A percentile compares a stretch with the other conserved stretches of the same genome.
phyloP scores from a whole-genome alignment of 768 basidiomycete species.

The Multifurca ochricompacta region DNA sequence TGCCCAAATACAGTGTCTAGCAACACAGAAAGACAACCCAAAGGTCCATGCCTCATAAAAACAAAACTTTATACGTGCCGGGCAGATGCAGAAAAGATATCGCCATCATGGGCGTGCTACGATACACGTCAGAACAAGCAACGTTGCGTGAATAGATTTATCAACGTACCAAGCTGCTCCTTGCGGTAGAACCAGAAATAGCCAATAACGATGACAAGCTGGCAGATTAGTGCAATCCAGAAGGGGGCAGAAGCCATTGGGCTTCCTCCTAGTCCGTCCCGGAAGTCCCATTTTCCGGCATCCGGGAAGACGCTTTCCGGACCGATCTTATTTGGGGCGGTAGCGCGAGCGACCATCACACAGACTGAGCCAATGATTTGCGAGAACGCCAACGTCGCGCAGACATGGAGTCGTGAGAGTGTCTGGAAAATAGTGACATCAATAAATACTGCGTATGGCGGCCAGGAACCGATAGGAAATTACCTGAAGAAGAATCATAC shows the following conservation, averaged over 20 bases:
- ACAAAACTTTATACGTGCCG: constrained; percentile 14
- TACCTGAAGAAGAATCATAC: constrained; percentile 78
- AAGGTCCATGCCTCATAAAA: constrained; percentile 5
- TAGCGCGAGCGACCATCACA: constrained; percentile 89
- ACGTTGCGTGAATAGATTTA: neutral
- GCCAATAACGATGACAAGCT: constrained; percentile 78
- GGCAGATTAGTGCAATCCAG: constrained; percentile 78
- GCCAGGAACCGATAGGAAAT: neutral
- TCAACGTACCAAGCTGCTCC: constrained; percentile 72
- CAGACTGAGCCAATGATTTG: constrained; percentile 85
- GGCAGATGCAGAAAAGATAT: constrained; percentile 15
- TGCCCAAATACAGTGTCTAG: constrained; percentile 18
- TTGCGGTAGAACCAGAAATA: constrained; percentile 98
- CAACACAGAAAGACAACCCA: constrained; percentile 6
- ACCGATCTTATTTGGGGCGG: constrained; percentile 83
- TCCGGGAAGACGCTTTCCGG: constrained; percentile 90
- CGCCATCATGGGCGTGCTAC: constrained; percentile 26
- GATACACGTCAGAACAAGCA: neutral
- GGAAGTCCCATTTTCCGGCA: constrained; percentile 84
- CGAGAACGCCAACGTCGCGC: constrained; percentile 84
- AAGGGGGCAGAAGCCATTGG: constrained; percentile 80
- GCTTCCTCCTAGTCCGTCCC: constrained; percentile 62
- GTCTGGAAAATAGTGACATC: constrained; percentile 38
- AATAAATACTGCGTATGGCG: neutral
- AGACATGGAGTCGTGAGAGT: constrained; percentile 87